Evolutionary conservation across 1,284 basidiomycete species (phyloP).

Genomic region (Flammula alnicola): DNA sequence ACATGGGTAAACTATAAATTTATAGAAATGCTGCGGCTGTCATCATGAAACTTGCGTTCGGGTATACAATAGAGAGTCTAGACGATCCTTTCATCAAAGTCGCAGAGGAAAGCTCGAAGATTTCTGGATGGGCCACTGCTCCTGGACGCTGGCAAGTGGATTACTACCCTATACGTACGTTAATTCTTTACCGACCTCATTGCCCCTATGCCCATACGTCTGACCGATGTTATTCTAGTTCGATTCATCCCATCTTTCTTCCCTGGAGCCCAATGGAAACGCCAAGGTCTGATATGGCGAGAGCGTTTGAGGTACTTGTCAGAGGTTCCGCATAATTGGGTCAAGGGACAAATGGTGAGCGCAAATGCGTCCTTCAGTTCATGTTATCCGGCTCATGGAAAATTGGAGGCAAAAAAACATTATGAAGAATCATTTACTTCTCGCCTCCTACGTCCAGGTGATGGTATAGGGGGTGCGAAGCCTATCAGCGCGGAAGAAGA

Average conservation of each 20-base stretch:
- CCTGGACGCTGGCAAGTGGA: slow-evolving; percentile 52
- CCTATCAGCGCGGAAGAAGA: slow-evolving; percentile 34
- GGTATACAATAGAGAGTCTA: slow-evolving; percentile 39
- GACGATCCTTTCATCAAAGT: slow-evolving; percentile 46
- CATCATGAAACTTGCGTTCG: slow-evolving; percentile 50
- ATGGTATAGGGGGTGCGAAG: slow-evolving; percentile 26
- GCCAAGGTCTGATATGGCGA: slow-evolving; percentile 41
- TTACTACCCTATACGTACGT: slow-evolving; percentile 43
- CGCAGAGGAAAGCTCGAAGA: slow-evolving; percentile 44
- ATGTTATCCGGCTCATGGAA: no score
- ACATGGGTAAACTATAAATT: not conserved
- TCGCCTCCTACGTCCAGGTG: slow-evolving; percentile 34
- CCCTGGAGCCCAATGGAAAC: slow-evolving; percentile 43
- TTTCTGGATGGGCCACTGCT: slow-evolving; percentile 43
- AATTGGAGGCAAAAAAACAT: not conserved
- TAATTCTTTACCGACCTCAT: not conserved
- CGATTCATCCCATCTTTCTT: slow-evolving; percentile 44
- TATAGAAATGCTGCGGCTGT: slow-evolving; percentile 45
- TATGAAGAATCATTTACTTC: slow-evolving; percentile 42
- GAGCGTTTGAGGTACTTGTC: slow-evolving; percentile 37
- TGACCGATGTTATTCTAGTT: slow-evolving; percentile 26
- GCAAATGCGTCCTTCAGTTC: no score
- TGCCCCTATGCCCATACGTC: not conserved
- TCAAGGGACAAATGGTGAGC: slow-evolving; percentile 45
- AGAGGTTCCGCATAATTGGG: slow-evolving; percentile 44